Conservation (phyloP, 2,329 filamentous ascomycete genomes). For the Xylaria sp. region DNA sequence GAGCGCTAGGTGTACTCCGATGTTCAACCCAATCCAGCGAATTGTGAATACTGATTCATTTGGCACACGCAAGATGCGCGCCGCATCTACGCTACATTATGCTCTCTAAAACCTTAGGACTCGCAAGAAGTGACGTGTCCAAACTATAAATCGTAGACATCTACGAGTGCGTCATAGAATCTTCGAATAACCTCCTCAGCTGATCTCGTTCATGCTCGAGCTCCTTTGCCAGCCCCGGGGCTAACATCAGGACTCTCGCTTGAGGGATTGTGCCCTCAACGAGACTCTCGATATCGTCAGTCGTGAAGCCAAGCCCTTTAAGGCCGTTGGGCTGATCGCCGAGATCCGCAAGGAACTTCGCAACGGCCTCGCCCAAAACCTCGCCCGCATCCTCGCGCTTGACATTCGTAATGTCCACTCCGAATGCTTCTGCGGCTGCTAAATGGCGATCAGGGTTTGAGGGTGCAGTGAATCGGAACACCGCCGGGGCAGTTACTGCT, state of each 20-base stretch:
- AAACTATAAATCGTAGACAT: neutral
- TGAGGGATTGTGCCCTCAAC: constrained; percentile 97
- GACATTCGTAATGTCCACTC: constrained; percentile 84
- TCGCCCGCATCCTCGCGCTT: constrained; percentile 90
- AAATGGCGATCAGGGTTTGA: constrained; percentile 94
- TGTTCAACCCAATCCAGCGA: neutral
- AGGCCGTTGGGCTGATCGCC: constrained; percentile 91
- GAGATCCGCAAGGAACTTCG: constrained; percentile 78
- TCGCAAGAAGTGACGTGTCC: neutral
- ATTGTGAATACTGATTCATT: neutral
- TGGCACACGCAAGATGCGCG: neutral
- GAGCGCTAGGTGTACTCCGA: neutral
- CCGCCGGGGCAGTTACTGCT: constrained; percentile 88
- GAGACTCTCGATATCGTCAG: constrained; percentile 76
- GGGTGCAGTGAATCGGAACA: constrained; percentile 90
- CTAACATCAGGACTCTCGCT: constrained; percentile 86
- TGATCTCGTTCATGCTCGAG: constrained; percentile 74
- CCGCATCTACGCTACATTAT: neutral
- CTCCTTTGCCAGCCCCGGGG: constrained; percentile 77
- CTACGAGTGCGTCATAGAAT: constrained; percentile 51
- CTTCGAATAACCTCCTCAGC: constrained; percentile 71
- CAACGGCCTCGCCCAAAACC: constrained; percentile 81
- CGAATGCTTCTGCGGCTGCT: constrained; percentile 86
- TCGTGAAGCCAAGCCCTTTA: constrained; percentile 79
- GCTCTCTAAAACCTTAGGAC: neutral